phyloP scores from a whole-genome alignment of 495 filamentous ascomycete species.

The Penicillium argentinense region DNA sequence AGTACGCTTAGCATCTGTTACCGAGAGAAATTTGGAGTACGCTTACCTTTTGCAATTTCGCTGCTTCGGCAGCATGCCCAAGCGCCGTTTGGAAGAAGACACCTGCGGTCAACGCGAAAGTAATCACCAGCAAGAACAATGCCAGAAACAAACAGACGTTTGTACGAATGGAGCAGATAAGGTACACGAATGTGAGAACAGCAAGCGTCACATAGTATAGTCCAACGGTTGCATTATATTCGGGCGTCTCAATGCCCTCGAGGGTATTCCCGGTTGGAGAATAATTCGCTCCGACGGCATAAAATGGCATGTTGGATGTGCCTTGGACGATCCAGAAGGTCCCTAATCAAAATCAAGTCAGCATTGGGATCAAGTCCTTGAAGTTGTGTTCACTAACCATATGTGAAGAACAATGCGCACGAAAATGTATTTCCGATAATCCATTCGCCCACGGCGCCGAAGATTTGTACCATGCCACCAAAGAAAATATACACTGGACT shows the following conservation, averaged over 20 bases:
- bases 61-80: slow-evolving; percentile 38
- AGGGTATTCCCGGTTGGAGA: slow-evolving; percentile 29
- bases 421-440: slow-evolving; percentile 75
- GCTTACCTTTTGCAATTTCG: slow-evolving; percentile 34
- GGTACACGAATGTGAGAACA: slow-evolving; percentile 64
- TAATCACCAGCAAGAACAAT: slow-evolving; percentile 59
- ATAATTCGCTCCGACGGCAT: slow-evolving; percentile 33
- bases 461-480: slow-evolving; percentile 65
- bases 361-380: no score
- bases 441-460: slow-evolving; percentile 66
- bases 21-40: background rate
- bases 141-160: slow-evolving; percentile 68
- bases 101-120: slow-evolving; percentile 57
- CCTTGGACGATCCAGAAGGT: slow-evolving; percentile 41
- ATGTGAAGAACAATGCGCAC: slow-evolving; percentile 61
- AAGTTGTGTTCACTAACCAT: slow-evolving; percentile 14
- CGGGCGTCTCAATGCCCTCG: slow-evolving; percentile 28
- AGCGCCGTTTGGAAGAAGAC: slow-evolving; percentile 53
- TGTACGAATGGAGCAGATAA: slow-evolving; percentile 68
- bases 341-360: no score
- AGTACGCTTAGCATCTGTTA: background rate
- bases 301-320: slow-evolving; percentile 32
- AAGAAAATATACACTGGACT: slow-evolving; percentile 65
- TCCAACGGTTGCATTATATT: slow-evolving; percentile 53
- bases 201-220: slow-evolving; percentile 32